phyloP scores from a whole-genome alignment of 1,284 basidiomycete species.

The Ceratobasidium sp. region DNA sequence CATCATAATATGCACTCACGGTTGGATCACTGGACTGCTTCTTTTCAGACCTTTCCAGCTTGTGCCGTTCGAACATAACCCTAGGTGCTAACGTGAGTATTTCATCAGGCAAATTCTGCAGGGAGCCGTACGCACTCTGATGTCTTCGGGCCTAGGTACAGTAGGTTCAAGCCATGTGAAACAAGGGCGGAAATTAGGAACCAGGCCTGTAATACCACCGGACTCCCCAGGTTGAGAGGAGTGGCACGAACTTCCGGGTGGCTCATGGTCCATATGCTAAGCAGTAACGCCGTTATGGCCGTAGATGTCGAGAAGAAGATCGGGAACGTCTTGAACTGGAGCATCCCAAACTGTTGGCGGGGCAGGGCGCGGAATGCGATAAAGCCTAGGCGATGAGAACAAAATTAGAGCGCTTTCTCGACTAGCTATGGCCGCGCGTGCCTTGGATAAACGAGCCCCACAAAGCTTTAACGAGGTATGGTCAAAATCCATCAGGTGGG shows the following conservation, averaged over 20 bases:
- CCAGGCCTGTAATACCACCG: slow-evolving; percentile 80
- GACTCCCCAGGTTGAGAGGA: slow-evolving; percentile 58
- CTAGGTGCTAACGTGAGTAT: slow-evolving; percentile 57
- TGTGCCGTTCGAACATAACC: slow-evolving; percentile 79
- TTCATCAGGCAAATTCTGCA: slow-evolving; percentile 4
- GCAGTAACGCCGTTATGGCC: slow-evolving; percentile 66
- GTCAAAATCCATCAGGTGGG: neutral
- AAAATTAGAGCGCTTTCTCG: neutral
- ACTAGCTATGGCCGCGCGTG: neutral
- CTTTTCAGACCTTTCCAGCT: slow-evolving; percentile 79
- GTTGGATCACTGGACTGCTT: slow-evolving; percentile 73
- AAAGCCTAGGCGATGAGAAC: slow-evolving; percentile 38
- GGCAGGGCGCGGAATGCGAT: slow-evolving; percentile 54
- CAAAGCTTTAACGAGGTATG: slow-evolving; percentile 30
- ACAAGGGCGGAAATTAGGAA: slow-evolving; percentile 66
- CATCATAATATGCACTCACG: slow-evolving; percentile 59
- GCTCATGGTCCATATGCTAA: slow-evolving; percentile 72
- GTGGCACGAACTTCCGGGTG: slow-evolving; percentile 73
- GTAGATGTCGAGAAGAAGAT: slow-evolving; percentile 79
- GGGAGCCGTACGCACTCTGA: slow-evolving; percentile 64
- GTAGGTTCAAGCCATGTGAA: slow-evolving; percentile 69
- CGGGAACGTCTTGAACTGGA: slow-evolving; percentile 82
- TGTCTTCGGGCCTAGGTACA: slow-evolving; percentile 74
- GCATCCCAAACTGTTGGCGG: slow-evolving; percentile 78
- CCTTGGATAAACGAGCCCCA: slow-evolving; percentile 48